These are phyloP conservation scores for Colletotrichum ledebouriae DNA, from an alignment of 2,329 filamentous ascomycete genomes.

Conservation along the genomic window DNA sequence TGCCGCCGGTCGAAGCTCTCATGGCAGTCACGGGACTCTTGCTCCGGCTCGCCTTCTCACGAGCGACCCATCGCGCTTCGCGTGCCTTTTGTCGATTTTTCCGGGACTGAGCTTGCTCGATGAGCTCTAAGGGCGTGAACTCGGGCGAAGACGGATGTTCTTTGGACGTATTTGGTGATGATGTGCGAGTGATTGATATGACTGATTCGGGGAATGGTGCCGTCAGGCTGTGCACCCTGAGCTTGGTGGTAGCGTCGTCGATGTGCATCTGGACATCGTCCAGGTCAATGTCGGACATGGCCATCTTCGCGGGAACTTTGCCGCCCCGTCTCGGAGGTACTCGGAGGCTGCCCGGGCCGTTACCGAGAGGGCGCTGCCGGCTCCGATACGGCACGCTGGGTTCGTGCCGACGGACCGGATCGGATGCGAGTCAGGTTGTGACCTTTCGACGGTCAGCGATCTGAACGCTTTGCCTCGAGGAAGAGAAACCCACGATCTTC, in stretches of 20 bases:
- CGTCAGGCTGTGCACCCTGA: neutral
- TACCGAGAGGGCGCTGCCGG: neutral
- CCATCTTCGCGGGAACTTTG: neutral
- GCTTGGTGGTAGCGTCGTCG: neutral
- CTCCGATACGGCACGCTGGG: neutral
- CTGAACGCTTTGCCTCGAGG: too few relatives aligned
- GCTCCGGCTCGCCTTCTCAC: neutral
- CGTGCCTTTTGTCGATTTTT: neutral
- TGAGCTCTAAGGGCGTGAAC: neutral
- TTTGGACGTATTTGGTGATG: neutral
- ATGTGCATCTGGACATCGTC: conserved; percentile 19
- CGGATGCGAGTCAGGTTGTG: neutral
- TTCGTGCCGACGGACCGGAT: neutral
- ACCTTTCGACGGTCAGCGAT: neutral
- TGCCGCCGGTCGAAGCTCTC: neutral
- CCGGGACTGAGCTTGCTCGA: neutral
- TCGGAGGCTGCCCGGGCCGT: neutral
- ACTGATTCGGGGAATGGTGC: conserved; percentile 11
- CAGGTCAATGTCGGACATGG: neutral
- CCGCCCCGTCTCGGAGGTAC: too few relatives aligned
- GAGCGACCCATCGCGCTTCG: neutral
- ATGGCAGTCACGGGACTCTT: neutral
- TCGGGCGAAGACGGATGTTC: neutral
- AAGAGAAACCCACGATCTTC: too few relatives aligned
- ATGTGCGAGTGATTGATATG: conserved; percentile 4